Base-by-base conservation (phyloP, 345 rosid species). In the Raphanus raphanistrum region DNA sequence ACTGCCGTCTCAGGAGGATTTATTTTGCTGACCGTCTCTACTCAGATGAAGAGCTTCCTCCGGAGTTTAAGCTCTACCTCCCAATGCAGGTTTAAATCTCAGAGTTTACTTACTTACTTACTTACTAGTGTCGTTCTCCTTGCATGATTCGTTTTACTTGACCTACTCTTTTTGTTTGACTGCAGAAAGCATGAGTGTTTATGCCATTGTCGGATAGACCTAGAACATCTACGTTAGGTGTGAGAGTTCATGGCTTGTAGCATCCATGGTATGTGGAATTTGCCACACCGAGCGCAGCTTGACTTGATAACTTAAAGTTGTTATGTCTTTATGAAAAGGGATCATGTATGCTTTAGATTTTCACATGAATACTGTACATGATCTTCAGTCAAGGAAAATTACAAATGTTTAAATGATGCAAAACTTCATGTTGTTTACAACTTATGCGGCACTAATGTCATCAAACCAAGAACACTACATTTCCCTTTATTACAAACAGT, bases 41-140 rank as follows among this genome's bases (percentile, higher is more conserved):
- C 86, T 91, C 97, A 0, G 99, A 95, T 64, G 99, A 92, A 84
- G 99, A 92, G 82, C 97, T 95, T 64, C 99, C 99, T 15, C 97
- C 97, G 0, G 99, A 95, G 73, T 95, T 95, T 61, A 95, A 90
- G 77, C 88, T 95, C 6, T 92, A 92, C 81, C 99, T 92, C 66
- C 97, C 98, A 8, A 76, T 88, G 86, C 99, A 92, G 94, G 98
- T 90, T 72, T 76, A 63, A 15, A 27, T 71, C 54, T 58, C 33
- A 11, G 21, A 11, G 21, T 17, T 28, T 36, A 32, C 2, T 29
- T 35, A 57, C 43, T 29, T 35, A 57, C 43, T 2, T 8, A 4
- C 21, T 15, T 11, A 16, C 16, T 41, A 4, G 4, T 31, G 6
- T 5, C 6, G 6, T 1, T 0, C 25, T 68, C 5, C 54, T 21